Evolutionary conservation across 805 yeast species (phyloP).

Genomic region (Cyberlindnera euphorbiiphila): DNA sequence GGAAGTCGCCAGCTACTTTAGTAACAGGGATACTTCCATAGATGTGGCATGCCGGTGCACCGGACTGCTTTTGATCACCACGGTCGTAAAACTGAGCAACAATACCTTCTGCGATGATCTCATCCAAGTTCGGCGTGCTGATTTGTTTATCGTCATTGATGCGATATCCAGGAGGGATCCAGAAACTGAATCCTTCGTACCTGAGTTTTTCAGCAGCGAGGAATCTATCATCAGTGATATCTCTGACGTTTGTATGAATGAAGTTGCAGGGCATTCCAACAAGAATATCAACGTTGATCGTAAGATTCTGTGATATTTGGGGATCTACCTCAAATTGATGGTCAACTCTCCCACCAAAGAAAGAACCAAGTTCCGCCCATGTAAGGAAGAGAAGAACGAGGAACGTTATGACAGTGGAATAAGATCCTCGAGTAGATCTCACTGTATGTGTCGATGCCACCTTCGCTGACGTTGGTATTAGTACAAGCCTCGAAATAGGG

Average conservation of each 20-base stretch:
- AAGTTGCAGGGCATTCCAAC: slow-evolving; percentile 82
- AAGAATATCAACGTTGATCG: slow-evolving; percentile 72
- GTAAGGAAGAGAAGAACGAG: slow-evolving; percentile 60
- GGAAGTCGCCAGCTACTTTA: slow-evolving; percentile 81
- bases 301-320: slow-evolving; percentile 50
- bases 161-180: slow-evolving; percentile 46
- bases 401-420: slow-evolving; percentile 62
- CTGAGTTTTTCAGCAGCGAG: slow-evolving; percentile 73
- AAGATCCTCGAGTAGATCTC: slow-evolving; percentile 73
- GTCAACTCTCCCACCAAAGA: slow-evolving; percentile 75
- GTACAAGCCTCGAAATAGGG: neutral
- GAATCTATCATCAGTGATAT: slow-evolving; percentile 71
- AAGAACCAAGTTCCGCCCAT: slow-evolving; percentile 84
- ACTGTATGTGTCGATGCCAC: slow-evolving; percentile 67
- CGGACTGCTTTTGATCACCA: slow-evolving; percentile 39
- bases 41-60: slow-evolving; percentile 77
- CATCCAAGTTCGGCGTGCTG: slow-evolving; percentile 60
- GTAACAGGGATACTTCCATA: slow-evolving; percentile 82
- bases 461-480: slow-evolving; percentile 43
- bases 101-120: slow-evolving; percentile 59
- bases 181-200: slow-evolving; percentile 60
- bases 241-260: slow-evolving; percentile 72
- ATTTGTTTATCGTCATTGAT: slow-evolving; percentile 45
- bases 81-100: slow-evolving; percentile 58
- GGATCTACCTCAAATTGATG: slow-evolving; percentile 75